A percentile compares a stretch with the other conserved stretches of the same genome.
Evolutionary conservation across 2,329 filamentous ascomycete species (phyloP).

Genomic region (Scedosporium dehoogii): DNA sequence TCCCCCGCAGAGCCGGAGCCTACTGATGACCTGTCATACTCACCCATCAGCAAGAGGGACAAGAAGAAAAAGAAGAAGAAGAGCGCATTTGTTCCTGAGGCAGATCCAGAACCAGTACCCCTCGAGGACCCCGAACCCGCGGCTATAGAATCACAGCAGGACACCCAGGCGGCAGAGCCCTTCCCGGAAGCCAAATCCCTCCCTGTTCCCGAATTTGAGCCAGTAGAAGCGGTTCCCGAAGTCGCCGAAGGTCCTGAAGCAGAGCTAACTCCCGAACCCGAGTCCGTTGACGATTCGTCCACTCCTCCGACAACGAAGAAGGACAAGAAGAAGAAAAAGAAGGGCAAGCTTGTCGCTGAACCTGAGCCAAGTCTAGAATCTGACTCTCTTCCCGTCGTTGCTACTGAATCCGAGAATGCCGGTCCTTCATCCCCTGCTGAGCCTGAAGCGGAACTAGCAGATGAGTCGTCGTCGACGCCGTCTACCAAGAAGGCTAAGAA

Average conservation of each 20-base stretch:
- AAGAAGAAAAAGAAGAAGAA: background rate
- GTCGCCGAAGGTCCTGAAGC: background rate
- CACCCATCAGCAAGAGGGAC: background rate
- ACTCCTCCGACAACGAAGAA: constrained; percentile 12
- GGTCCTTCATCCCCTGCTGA: no score
- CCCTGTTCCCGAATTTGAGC: background rate
- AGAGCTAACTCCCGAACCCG: background rate
- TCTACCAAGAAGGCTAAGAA: no score
- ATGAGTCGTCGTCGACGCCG: background rate
- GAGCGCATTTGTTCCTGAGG: background rate
- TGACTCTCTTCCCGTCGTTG: no score
- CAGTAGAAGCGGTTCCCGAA: background rate
- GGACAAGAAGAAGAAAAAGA: constrained; percentile 19
- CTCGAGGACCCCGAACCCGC: background rate
- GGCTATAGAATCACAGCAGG: background rate
- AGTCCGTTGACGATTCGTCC: background rate
- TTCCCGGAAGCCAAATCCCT: background rate
- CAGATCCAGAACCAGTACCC: background rate
- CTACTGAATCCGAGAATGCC: no score
- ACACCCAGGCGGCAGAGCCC: background rate
- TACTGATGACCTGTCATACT: background rate
- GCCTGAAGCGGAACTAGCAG: background rate
- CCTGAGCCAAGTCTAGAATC: background rate
- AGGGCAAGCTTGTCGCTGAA: constrained; percentile 18
- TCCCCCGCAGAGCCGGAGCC: background rate